Percentiles rank a stretch among this genome's conserved stretches.
Conservation (phyloP, 1,284 basidiomycete species). For the Cutaneotrichosporon mucoides region DNA sequence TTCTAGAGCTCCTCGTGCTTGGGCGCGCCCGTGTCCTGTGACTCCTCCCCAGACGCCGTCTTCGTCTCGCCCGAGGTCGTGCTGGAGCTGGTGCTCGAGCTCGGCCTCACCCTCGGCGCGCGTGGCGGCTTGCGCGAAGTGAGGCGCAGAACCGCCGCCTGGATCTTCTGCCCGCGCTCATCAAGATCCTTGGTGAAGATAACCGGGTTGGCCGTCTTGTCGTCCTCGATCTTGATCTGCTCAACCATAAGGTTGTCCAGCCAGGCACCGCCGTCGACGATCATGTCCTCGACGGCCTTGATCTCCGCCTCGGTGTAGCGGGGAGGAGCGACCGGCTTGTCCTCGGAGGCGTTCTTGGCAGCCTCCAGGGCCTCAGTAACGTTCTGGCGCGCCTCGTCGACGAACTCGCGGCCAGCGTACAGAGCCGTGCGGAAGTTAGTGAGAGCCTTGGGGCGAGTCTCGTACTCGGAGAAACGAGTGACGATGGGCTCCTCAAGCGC, state of each 20-base stretch:
- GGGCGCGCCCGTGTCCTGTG: background rate
- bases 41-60: background rate
- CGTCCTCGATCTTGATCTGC: slow-evolving; percentile 64
- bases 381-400: slow-evolving; percentile 68
- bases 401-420: slow-evolving; percentile 63
- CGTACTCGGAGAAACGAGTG: slow-evolving; percentile 79
- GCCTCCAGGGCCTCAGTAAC: slow-evolving; percentile 56
- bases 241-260: slow-evolving; percentile 70
- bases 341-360: slow-evolving; percentile 26
- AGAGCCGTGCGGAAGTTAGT: slow-evolving; percentile 64
- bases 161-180: slow-evolving; percentile 70
- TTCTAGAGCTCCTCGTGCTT: slow-evolving; percentile 13
- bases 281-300: slow-evolving; percentile 63
- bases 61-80: background rate
- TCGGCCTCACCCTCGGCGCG: slow-evolving; percentile 10
- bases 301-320: slow-evolving; percentile 81
- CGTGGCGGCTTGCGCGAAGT: slow-evolving; percentile 11
- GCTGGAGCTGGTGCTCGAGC: background rate
- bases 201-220: slow-evolving; percentile 66
- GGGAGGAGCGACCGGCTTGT: slow-evolving; percentile 57
- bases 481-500: slow-evolving; percentile 74
- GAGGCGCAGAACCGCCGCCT: slow-evolving; percentile 57
- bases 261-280: slow-evolving; percentile 76
- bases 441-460: slow-evolving; percentile 61
- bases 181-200: slow-evolving; percentile 77